Conservation (phyloP, 345 rosid genomes). For the Turnera subulata region DNA sequence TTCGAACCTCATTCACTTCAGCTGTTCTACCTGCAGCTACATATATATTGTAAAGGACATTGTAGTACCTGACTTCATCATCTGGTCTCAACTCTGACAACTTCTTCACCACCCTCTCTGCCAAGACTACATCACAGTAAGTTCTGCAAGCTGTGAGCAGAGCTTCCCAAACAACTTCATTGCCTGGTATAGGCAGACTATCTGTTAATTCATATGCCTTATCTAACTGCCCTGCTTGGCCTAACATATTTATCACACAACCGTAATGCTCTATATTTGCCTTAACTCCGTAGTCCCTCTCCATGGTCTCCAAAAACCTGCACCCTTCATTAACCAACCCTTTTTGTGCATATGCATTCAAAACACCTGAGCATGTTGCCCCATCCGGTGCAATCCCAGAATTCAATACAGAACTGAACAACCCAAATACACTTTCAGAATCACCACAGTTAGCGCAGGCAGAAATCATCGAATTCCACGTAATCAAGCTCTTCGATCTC, state of each 20-base stretch:
- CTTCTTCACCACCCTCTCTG: slow-evolving; percentile 16
- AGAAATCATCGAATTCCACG: slow-evolving; percentile 37
- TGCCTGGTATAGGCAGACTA: slow-evolving; percentile 12
- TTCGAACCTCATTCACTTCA: slow-evolving; percentile 7
- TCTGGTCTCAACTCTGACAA: slow-evolving; percentile 16
- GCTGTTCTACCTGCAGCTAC: slow-evolving; percentile 8
- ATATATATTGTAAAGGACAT: slow-evolving; percentile 12
- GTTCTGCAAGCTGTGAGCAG: slow-evolving; percentile 17
- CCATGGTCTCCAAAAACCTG: slow-evolving; percentile 18
- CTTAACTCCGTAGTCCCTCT: slow-evolving; percentile 15
- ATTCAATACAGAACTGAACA: slow-evolving; percentile 22
- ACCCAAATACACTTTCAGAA: slow-evolving; percentile 16
- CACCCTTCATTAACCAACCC: slow-evolving; percentile 34
- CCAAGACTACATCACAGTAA: slow-evolving; percentile 12
- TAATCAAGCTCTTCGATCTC: slow-evolving; percentile 27
- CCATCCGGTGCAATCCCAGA: slow-evolving; percentile 23
- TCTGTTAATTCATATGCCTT: slow-evolving; percentile 13
- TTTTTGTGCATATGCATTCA: slow-evolving; percentile 21
- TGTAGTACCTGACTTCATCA: slow-evolving; percentile 11
- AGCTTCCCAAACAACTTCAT: slow-evolving; percentile 18
- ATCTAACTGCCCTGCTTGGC: slow-evolving; percentile 16
- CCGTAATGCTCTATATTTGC: slow-evolving; percentile 18
- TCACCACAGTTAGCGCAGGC: slow-evolving; percentile 29
- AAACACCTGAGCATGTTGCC: slow-evolving; percentile 24
- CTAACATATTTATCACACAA: slow-evolving; percentile 16